Evolutionary conservation across 495 filamentous ascomycete genomes (phyloP), one percentile per base, ranked within the genome.

Genomic region (Pseudevernia furfuracea): DNA sequence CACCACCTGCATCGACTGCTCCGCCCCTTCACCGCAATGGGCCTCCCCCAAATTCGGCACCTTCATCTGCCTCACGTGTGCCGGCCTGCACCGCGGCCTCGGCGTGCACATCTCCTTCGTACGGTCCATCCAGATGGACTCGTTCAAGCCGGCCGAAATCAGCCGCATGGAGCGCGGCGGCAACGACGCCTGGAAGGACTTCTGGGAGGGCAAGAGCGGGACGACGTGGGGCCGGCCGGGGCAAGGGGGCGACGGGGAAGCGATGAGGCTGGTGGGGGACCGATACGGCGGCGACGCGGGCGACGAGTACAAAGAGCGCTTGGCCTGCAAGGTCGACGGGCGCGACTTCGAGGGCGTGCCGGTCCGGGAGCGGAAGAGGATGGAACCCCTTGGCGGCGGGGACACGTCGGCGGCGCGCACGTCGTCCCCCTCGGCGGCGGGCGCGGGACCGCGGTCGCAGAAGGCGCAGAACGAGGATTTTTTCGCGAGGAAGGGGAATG

Each of bases 91-190:
- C 78, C 89, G 94, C 68, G 89, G 91, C 4, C 84, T 98, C 21
- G 94, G 94, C 60, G 94, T 98, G 36, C 94, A 98, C 79, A 96
- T 98, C 71, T 96, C 91, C 72, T 98, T 98, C 77, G 91, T 98
- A 61, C 88, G 94, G 67, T 90, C 85, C 65, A 91, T 97, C 67
- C 95, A 89, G 56, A 98, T 98, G 94, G 94, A 98, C 80, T 89
- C 89, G 63, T 97, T 98, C 79, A 98, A 98, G 74, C 83, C 83
- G 67, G 79, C 79, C 63, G 92, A 96, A 73, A 89, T 96, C 65
- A 82, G 86, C 74, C 86, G 91, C 68, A 96, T 97, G 92, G 82
- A 89, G 34, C 75, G 85, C 17, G 92, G 92, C 28, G 92, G 92
- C 55, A 97, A 97, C 74, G 85, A 86, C 46, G 79, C 82, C n/a